Conservation (phyloP, 805 yeast genomes). For the Yarrowia sp. region DNA sequence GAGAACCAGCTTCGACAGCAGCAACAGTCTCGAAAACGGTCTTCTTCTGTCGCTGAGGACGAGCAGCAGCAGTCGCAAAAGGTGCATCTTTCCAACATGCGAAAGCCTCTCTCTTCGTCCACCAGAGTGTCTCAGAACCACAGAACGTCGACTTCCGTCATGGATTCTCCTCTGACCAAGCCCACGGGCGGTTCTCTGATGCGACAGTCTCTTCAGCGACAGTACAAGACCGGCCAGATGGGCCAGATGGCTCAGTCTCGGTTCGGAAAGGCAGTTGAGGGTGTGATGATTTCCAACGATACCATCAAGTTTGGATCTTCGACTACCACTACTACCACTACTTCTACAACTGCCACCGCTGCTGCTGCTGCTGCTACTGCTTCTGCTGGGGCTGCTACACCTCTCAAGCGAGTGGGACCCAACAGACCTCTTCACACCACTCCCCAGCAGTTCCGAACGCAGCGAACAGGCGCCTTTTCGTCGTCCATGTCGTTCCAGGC, state of each 20-base stretch:
- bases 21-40: conserved; percentile 8
- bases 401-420: conserved; percentile 28
- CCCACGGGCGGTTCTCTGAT: conserved; percentile 18
- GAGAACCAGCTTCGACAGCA: conserved; percentile 9
- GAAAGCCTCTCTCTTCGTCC: conserved; percentile 18
- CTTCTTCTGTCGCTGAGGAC: conserved; percentile 10
- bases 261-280: conserved; percentile 24
- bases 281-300: conserved; percentile 45
- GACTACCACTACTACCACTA: conserved; percentile 26
- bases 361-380: conserved; percentile 7
- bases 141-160: conserved; percentile 11
- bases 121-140: conserved; percentile 19
- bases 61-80: conserved; percentile 22
- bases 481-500: conserved; percentile 38
- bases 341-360: neutral
- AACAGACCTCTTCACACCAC: conserved; percentile 31
- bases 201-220: conserved; percentile 26
- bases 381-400: conserved; percentile 10
- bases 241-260: conserved; percentile 25
- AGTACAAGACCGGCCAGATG: conserved; percentile 34
- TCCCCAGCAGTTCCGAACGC: conserved; percentile 39
- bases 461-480: conserved; percentile 16
- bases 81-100: conserved; percentile 36
- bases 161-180: conserved; percentile 35
- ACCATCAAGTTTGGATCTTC: conserved; percentile 46